Conservation (phyloP, 225 moss, liverwort and hornwort genomes). For the Sphagnum contortum region DNA sequence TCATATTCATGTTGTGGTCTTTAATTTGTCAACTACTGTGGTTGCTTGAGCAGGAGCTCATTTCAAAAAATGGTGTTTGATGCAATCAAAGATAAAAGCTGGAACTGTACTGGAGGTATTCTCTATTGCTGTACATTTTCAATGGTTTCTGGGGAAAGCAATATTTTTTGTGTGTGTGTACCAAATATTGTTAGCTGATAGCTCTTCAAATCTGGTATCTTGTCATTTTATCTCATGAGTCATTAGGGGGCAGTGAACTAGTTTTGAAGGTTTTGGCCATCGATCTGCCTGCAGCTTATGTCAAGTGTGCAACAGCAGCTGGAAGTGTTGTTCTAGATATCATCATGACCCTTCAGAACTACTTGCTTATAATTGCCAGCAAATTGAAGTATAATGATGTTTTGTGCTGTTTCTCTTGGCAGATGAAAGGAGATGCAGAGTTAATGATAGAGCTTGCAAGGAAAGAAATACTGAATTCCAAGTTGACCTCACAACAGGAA, state of each 20-base stretch:
- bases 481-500: slow-evolving; percentile 4
- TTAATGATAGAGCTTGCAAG: slow-evolving; percentile 40
- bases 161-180: neutral
- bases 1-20: neutral
- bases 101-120: slow-evolving; percentile 75
- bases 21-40: neutral
- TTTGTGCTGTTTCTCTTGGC: slow-evolving; percentile 8
- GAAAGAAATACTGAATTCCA: slow-evolving; percentile 25
- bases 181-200: neutral
- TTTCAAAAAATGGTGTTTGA: slow-evolving; percentile 86
- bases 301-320: neutral
- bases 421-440: slow-evolving; percentile 74
- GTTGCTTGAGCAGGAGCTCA: slow-evolving; percentile 56
- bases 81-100: slow-evolving; percentile 82
- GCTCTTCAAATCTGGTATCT: neutral
- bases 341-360: neutral
- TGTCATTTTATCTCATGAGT: neutral
- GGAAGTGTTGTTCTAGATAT: neutral
- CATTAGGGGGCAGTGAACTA: neutral
- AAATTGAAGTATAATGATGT: neutral
- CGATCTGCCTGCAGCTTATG: no score
- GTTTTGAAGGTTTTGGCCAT: no score
- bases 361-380: neutral
- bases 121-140: neutral
- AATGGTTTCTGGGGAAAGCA: neutral